phyloP scores from a whole-genome alignment of 2,329 filamentous ascomycete genomes.

The Fusarium pseudocircinatum region DNA sequence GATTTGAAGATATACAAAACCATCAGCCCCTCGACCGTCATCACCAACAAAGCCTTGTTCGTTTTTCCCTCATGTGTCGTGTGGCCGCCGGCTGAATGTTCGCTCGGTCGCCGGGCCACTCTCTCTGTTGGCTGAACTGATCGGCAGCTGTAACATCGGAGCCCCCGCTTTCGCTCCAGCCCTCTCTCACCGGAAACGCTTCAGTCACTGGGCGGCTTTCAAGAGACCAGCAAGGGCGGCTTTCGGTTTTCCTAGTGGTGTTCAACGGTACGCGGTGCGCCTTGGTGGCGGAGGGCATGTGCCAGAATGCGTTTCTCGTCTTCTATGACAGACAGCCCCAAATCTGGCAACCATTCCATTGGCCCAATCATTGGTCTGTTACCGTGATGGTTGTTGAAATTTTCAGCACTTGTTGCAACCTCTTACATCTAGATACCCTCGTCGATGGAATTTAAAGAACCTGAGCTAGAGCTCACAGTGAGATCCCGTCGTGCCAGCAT shows the following conservation, averaged over 20 bases:
- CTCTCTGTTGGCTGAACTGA: slow-evolving; percentile 17
- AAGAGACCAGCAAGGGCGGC: slow-evolving; percentile 18
- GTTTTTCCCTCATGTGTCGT: background rate
- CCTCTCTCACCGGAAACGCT: slow-evolving; percentile 29
- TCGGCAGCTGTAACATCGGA: slow-evolving; percentile 35
- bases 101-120: slow-evolving; percentile 13
- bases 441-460: background rate
- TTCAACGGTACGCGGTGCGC: slow-evolving; percentile 11
- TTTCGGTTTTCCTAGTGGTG: slow-evolving; percentile 20
- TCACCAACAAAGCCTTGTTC: background rate
- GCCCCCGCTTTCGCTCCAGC: slow-evolving; percentile 27
- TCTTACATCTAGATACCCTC: background rate
- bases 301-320: slow-evolving; percentile 19
- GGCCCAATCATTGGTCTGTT: slow-evolving; percentile 16
- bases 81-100: slow-evolving; percentile 12
- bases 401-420: slow-evolving; percentile 27
- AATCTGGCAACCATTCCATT: slow-evolving; percentile 13
- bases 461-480: slow-evolving; percentile 9
- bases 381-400: slow-evolving; percentile 18
- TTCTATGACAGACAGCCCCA: background rate
- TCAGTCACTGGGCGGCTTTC: slow-evolving; percentile 16
- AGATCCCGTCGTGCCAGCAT: slow-evolving; percentile 2
- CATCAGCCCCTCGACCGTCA: background rate
- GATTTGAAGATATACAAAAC: background rate
- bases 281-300: slow-evolving; percentile 28